Conservation (phyloP, 2,329 filamentous ascomycete genomes). For the Epichloe sp. region DNA sequence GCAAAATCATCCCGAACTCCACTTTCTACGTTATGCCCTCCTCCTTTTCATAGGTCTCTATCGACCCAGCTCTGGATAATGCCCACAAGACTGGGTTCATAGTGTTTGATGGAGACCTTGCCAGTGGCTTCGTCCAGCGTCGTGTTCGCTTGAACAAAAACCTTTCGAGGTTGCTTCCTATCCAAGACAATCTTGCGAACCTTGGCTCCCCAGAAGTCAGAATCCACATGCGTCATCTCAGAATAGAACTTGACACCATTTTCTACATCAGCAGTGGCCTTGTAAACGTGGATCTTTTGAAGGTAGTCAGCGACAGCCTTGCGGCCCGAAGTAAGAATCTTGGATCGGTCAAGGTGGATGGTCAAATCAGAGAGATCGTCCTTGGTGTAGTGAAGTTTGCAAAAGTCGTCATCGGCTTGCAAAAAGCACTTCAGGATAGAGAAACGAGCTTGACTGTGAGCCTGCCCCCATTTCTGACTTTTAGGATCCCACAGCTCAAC, state of each 20-base stretch:
- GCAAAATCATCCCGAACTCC: neutral
- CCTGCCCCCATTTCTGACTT: constrained; percentile 80
- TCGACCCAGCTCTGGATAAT: constrained; percentile 76
- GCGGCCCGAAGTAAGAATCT: constrained; percentile 74
- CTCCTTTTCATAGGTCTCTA: constrained; percentile 28
- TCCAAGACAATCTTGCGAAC: constrained; percentile 62
- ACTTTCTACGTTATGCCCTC: neutral
- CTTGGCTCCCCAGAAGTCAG: constrained; percentile 71
- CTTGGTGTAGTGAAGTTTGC: constrained; percentile 59
- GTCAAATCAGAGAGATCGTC: constrained; percentile 70
- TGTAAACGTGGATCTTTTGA: constrained; percentile 86
- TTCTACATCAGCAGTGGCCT: constrained; percentile 74
- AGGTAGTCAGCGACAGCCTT: constrained; percentile 78
- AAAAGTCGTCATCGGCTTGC: constrained; percentile 75
- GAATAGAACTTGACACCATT: constrained; percentile 69
- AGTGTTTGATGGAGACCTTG: constrained; percentile 68
- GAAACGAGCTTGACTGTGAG: constrained; percentile 84
- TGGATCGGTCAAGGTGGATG: constrained; percentile 70
- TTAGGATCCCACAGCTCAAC: constrained; percentile 94
- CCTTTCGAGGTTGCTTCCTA: constrained; percentile 73
- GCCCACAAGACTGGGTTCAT: constrained; percentile 67
- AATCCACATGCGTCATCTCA: constrained; percentile 68
- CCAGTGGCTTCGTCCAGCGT: constrained; percentile 54
- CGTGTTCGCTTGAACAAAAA: constrained; percentile 92
- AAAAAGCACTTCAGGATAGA: constrained; percentile 79